Conservation (phyloP, 1,139 yeast genomes). For the Blastobotrys indianensis region DNA sequence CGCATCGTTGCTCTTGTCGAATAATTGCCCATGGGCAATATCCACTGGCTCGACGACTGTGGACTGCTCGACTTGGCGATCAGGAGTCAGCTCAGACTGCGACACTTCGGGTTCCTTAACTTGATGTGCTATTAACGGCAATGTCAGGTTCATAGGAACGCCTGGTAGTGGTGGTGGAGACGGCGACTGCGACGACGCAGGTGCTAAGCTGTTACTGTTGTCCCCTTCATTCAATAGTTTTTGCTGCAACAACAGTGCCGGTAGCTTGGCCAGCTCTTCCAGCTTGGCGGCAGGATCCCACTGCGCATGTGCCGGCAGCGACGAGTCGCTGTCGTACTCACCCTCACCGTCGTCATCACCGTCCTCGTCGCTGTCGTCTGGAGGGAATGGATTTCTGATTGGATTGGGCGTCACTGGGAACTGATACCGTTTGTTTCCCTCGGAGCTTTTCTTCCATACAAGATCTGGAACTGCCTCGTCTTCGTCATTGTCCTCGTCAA, state of each 20-base stretch:
- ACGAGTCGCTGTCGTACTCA: conserved; percentile 7
- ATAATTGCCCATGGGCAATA: no score
- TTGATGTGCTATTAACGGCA: no score
- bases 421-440: conserved; percentile 3
- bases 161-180: background rate
- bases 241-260: conserved; percentile 19
- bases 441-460: background rate
- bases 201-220: no score
- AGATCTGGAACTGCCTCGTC: background rate
- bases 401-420: conserved; percentile 17
- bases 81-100: no score
- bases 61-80: no score
- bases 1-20: no score
- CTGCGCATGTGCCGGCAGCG: conserved; percentile 11
- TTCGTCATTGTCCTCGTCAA: no score
- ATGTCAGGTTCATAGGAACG: background rate
- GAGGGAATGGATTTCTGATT: background rate
- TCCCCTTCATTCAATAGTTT: background rate
- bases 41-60: no score
- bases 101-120: no score
- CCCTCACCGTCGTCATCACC: conserved; percentile 3
- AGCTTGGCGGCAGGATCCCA: conserved; percentile 26
- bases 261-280: conserved; percentile 23
- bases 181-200: background rate
- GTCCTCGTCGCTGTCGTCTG: background rate